Conservation (phyloP, 2,329 filamentous ascomycete species). For the Atkinsonella texensis region DNA sequence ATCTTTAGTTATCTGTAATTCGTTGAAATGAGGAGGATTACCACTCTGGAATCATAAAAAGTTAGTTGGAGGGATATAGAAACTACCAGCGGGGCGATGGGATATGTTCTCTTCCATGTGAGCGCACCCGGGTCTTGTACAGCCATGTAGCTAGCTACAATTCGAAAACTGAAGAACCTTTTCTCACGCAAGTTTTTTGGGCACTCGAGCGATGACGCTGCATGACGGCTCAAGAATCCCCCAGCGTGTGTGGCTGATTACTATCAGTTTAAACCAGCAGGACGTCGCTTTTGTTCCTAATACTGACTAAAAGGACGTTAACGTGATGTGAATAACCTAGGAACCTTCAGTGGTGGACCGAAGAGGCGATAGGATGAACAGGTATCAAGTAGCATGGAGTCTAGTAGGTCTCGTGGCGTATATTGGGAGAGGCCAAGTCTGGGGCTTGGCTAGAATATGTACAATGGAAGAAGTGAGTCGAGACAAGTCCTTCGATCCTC, state of each 20-base stretch:
- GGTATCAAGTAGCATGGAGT: background rate
- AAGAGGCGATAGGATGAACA: no score
- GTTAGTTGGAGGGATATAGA: background rate
- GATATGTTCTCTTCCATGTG: background rate
- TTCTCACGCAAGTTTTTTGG: background rate
- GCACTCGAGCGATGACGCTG: background rate
- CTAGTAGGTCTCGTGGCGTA: background rate
- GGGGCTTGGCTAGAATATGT: no score
- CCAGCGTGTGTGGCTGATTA: no score
- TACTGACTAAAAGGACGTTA: no score
- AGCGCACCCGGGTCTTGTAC: background rate
- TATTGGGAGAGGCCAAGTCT: no score
- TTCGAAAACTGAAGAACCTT: background rate
- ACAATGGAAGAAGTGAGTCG: no score
- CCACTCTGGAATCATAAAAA: background rate
- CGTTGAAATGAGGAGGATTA: conserved; percentile 1
- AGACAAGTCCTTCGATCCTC: no score
- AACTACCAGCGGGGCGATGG: background rate
- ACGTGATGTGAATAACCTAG: no score
- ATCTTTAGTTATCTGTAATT: background rate
- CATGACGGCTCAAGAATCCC: no score
- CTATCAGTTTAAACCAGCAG: no score
- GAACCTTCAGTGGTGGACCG: no score
- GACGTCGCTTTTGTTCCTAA: no score
- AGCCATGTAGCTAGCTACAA: conserved; percentile 8